These are phyloP conservation scores for Mitragyna speciosa DNA, from an alignment of 257 asterid genomes.

Conservation along the genomic window DNA sequence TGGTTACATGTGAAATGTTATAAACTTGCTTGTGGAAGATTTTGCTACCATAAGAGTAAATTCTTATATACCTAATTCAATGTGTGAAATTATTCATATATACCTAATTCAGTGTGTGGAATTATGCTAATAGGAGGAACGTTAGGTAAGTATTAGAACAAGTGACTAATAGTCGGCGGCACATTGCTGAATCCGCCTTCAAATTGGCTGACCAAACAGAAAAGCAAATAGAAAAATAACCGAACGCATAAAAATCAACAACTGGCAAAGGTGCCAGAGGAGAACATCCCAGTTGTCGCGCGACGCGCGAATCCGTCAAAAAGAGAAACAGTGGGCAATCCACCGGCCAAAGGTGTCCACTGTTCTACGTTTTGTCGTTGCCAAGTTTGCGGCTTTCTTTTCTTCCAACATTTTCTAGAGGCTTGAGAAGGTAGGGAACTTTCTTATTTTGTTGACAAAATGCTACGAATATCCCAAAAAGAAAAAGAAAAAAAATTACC, in stretches of 20 bases:
- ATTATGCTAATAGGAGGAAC: no score
- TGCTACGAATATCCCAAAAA: background rate
- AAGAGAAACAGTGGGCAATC: background rate
- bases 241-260: no score
- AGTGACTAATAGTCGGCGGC: no score
- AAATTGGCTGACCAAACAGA: no score
- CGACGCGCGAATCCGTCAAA: background rate
- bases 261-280: background rate
- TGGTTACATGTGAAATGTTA: background rate
- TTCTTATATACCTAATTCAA: no score
- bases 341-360: background rate
- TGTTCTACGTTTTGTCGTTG: background rate
- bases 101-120: no score
- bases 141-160: no score
- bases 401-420: background rate
- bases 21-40: background rate
- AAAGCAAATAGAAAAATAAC: background rate
- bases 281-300: background rate
- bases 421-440: background rate
- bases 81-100: no score
- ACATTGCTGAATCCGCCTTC: no score
- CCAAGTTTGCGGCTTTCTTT: background rate
- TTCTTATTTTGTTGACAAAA: background rate
- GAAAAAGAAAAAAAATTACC: background rate
- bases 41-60: no score